Percentiles rank a stretch among this genome's conserved stretches.
These are phyloP conservation scores for Trypanosoma caninum DNA, from an alignment of 208 protist genomes.

Conservation along the genomic window DNA sequence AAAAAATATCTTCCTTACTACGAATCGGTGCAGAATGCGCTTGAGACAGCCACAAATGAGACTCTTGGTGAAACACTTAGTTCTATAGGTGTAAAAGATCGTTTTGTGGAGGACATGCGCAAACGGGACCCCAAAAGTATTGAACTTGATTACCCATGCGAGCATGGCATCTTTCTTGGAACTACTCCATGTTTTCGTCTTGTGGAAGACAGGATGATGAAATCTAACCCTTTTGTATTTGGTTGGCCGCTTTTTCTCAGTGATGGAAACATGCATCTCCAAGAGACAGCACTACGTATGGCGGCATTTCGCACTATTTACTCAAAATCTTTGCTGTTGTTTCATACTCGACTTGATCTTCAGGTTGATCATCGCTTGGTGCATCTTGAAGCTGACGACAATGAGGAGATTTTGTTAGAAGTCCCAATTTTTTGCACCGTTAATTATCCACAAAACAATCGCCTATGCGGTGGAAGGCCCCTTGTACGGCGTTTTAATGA, in stretches of 20 bases:
- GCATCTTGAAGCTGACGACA: conserved; percentile 45
- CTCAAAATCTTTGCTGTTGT: conserved; percentile 84
- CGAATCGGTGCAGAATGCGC: conserved; percentile 78
- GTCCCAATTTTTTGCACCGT: conserved; percentile 87
- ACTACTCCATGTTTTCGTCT: conserved; percentile 75
- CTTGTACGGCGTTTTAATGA: conserved; percentile 89
- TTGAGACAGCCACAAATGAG: conserved; percentile 75
- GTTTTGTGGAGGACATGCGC: conserved; percentile 88
- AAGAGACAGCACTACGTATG: conserved; percentile 77
- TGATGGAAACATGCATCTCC: conserved; percentile 80
- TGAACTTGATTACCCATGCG: conserved; percentile 79
- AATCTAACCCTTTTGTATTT: conserved; percentile 91
- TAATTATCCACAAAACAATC: conserved; percentile 84
- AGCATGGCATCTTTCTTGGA: conserved; percentile 86
- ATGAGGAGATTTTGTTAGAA: conserved; percentile 81
- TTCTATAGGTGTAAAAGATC: conserved; percentile 77
- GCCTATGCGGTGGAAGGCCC: conserved; percentile 77
- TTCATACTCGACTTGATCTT: conserved; percentile 84
- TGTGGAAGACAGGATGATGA: conserved; percentile 82
- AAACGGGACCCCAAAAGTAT: conserved; percentile 71
- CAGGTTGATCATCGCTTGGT: conserved; percentile 78
- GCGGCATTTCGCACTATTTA: conserved; percentile 87
- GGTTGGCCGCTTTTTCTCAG: conserved; percentile 89
- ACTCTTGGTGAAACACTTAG: conserved; percentile 69
- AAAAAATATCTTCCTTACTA: conserved; percentile 89